These are phyloP conservation scores for Eucalyptus cloeziana DNA, from an alignment of 345 rosid species.

Conservation along the genomic window DNA sequence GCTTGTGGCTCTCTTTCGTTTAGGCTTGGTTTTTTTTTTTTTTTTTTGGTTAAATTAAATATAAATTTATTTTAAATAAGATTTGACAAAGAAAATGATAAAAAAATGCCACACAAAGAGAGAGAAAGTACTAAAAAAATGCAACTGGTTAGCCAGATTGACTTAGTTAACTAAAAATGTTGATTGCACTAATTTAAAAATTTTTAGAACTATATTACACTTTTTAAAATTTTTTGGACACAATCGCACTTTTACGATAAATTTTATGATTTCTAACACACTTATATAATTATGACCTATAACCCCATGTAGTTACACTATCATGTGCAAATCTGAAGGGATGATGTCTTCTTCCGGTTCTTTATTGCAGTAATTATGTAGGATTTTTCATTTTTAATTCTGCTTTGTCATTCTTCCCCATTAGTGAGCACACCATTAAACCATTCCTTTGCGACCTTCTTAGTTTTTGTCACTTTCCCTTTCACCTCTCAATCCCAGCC, in stretches of 20 bases:
- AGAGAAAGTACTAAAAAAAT: neutral
- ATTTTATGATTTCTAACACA: neutral
- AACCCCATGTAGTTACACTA: neutral
- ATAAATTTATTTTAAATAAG: neutral
- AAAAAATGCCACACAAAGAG: neutral
- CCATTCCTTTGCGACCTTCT: neutral
- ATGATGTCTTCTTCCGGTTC: neutral
- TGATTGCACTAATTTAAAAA: neutral
- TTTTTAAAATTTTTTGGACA: neutral
- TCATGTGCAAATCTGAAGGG: neutral
- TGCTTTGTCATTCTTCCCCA: neutral
- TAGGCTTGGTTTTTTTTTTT: too few relatives aligned
- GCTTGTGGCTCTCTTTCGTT: too few relatives aligned
- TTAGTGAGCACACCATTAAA: neutral
- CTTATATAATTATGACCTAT: neutral
- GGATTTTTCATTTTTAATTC: neutral
- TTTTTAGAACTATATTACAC: fast-evolving
- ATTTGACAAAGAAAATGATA: neutral
- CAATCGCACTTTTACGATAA: neutral
- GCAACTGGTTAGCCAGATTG: neutral
- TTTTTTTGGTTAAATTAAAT: too few relatives aligned
- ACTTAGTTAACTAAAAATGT: too few relatives aligned
- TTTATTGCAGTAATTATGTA: neutral
- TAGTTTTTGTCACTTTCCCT: neutral
- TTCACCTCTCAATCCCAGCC: neutral